These are phyloP conservation scores for Penicillium capsulatum DNA, from an alignment of 2,329 filamentous ascomycete species.

Conservation along the genomic window DNA sequence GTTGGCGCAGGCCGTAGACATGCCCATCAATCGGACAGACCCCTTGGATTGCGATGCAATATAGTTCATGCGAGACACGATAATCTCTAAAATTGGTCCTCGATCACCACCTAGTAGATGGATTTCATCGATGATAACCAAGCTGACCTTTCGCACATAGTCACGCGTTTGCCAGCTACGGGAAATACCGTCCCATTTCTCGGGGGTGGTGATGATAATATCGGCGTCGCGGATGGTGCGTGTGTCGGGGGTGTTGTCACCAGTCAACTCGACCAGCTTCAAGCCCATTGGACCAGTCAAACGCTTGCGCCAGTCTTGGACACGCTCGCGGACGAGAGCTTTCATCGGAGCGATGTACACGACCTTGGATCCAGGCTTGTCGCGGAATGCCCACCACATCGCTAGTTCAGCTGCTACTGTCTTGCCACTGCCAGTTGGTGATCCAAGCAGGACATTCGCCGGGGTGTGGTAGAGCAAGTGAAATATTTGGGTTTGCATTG, in stretches of 20 bases:
- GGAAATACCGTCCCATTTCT: slow-evolving; percentile 99
- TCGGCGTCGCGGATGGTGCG: slow-evolving; percentile 92
- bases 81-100: slow-evolving; percentile 96
- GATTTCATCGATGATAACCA: slow-evolving; percentile 98
- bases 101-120: slow-evolving; percentile 94
- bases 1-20: slow-evolving; percentile 98
- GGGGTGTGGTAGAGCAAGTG: slow-evolving; percentile 91
- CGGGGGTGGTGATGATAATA: slow-evolving; percentile 97
- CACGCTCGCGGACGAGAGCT: slow-evolving; percentile 89
- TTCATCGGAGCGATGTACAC: slow-evolving; percentile 99
- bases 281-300: slow-evolving; percentile 78
- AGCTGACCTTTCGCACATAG: slow-evolving; percentile 88
- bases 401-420: slow-evolving; percentile 93
- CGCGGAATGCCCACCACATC: slow-evolving; percentile 99
- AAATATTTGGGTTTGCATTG: slow-evolving; percentile 99
- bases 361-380: slow-evolving; percentile 90
- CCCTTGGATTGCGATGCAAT: slow-evolving; percentile 91
- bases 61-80: slow-evolving; percentile 92
- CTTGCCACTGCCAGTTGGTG: slow-evolving; percentile 95
- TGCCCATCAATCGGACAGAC: slow-evolving; percentile 85
- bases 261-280: slow-evolving; percentile 90
- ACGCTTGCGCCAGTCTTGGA: slow-evolving; percentile 87
- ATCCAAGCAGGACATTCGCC: slow-evolving; percentile 88
- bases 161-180: slow-evolving; percentile 97
- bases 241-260: slow-evolving; percentile 96